These are phyloP conservation scores for Xylaria sp. DNA, from an alignment of 495 filamentous ascomycete genomes.

Conservation along the genomic window DNA sequence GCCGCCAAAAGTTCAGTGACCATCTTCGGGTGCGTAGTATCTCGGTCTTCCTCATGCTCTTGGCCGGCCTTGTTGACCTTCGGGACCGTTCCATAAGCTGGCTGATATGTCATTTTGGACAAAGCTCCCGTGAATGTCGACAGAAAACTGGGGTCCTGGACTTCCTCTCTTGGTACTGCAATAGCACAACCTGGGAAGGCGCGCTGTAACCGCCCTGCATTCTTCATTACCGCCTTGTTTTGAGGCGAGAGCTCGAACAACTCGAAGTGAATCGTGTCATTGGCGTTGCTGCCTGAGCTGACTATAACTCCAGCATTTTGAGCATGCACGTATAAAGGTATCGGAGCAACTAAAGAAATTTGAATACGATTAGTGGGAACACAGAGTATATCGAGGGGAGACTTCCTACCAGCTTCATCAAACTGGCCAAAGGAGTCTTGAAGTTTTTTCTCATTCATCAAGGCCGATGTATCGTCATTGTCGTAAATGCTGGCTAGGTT, in stretches of 20 bases:
- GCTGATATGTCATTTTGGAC: constrained; percentile 51
- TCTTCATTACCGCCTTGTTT: constrained; percentile 54
- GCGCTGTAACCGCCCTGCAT: constrained; percentile 58
- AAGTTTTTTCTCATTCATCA: constrained; percentile 13
- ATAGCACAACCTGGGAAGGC: constrained; percentile 62
- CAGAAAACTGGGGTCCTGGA: constrained; percentile 48
- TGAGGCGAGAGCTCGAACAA: constrained; percentile 64
- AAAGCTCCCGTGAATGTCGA: constrained; percentile 50
- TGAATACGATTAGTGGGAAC: not conserved
- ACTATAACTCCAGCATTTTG: constrained; percentile 69
- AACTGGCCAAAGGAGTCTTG: constrained; percentile 17
- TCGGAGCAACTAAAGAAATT: constrained; percentile 26
- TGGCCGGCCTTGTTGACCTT: constrained; percentile 50
- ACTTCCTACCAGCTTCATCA: constrained; percentile 17
- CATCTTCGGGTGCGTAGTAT: constrained; percentile 61
- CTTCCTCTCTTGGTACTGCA: constrained; percentile 38
- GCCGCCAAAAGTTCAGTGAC: constrained; percentile 62
- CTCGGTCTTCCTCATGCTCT: constrained; percentile 54
- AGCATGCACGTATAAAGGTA: constrained; percentile 55
- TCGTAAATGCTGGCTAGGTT: constrained; percentile 28
- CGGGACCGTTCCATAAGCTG: constrained; percentile 44
- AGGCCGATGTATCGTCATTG: not conserved
- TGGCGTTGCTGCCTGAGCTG: constrained; percentile 32
- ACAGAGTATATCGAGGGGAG: not conserved
- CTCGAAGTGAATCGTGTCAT: constrained; percentile 35